These are phyloP conservation scores for Austroboletus festivus DNA, from an alignment of 768 basidiomycete genomes.

Conservation along the genomic window DNA sequence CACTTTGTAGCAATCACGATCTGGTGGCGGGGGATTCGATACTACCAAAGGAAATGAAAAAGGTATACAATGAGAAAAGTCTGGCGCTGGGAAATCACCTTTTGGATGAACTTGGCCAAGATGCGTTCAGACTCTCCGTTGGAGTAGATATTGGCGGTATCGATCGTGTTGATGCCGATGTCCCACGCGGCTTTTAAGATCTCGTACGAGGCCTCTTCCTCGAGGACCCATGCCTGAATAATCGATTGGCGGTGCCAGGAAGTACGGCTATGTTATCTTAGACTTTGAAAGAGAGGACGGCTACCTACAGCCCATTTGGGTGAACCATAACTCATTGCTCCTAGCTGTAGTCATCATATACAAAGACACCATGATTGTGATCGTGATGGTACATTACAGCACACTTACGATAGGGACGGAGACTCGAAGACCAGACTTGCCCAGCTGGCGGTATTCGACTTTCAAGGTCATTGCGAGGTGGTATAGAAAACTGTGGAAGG, in stretches of 20 bases:
- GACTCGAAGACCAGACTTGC: constrained; percentile 28
- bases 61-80: background rate
- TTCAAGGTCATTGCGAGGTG: background rate
- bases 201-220: constrained; percentile 25
- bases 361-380: background rate
- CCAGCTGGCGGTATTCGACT: constrained; percentile 25
- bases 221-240: constrained; percentile 24
- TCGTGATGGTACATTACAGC: background rate
- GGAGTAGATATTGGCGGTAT: constrained; percentile 35
- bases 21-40: constrained; percentile 26
- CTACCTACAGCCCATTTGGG: constrained; percentile 27
- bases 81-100: constrained; percentile 11
- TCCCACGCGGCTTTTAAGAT: constrained; percentile 39
- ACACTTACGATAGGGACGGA: constrained; percentile 34
- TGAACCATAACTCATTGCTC: constrained; percentile 28
- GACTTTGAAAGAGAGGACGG: background rate
- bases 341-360: constrained; percentile 13
- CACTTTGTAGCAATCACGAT: constrained; percentile 31
- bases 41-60: constrained; percentile 8
- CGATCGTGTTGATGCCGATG: constrained; percentile 37
- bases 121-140: constrained; percentile 35
- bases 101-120: constrained; percentile 35
- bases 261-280: background rate
- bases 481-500: no score
- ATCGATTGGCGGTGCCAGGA: background rate